Evolutionary conservation across 495 filamentous ascomycete species (phyloP), one percentile per base, ranked within the genome.

Genomic region (Tetracladium marchalianum): DNA sequence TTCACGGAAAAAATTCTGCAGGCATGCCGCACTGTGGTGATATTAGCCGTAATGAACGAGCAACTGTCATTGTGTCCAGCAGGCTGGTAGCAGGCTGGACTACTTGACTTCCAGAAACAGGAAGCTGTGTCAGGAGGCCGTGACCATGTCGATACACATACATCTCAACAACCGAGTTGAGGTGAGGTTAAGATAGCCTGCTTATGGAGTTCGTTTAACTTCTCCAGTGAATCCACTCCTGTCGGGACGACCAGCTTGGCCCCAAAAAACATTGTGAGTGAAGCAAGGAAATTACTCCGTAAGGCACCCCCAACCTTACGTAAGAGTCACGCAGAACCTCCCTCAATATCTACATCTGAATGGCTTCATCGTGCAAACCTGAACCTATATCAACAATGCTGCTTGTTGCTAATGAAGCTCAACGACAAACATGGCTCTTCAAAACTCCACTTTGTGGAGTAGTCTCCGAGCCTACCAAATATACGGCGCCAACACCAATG

Each of bases 401-500:
- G 11, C 18, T 32, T 34, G 27, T 27, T 13, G 12, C n/a, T 34
- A 16, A 34, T 15, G 6, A 34, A 15, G 10, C 32, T 24, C 9
- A 11, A 12, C 37, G 11, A 22, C 19, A 24, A 49, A 39, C 13
- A 47, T 55, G 47, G 33, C 41, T 0, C 12, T 27, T 7, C 39
- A 44, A 22, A 41, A 49, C 22, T 49, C 49, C 5, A 22, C 45
- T 5, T 42, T 56, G 4, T 36, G 49, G 41, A 32, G 43, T 27
- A 46, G 37, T 8, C 49, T 56, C 34, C 33, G 35, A 27, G 10
- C 50, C 11, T 56, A 50, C 42, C 84, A 88, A 55, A 68, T 90
- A 16, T 89, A 84, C 49, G 85, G 85, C 4, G 83, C 85, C 27
- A 88, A 89, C 54, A 89, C 85, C 4, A 73, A 85, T 49, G 83